Conservation (phyloP, 345 rosid genomes). For the Theobroma cacao region DNA sequence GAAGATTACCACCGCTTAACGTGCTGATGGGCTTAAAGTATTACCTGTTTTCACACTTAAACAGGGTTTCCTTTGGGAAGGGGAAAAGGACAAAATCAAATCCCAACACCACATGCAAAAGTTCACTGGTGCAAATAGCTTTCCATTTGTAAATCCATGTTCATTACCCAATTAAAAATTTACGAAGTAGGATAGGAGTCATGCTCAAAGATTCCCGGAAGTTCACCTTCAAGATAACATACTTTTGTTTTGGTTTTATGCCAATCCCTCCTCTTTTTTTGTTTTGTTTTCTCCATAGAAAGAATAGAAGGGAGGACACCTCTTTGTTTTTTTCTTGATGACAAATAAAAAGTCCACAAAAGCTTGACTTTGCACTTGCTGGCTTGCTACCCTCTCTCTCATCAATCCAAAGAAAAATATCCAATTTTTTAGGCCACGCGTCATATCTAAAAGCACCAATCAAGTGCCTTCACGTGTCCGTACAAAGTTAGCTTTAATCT, state of each 20-base stretch:
- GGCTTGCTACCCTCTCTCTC: neutral
- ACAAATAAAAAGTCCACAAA: neutral
- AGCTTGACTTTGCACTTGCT: neutral
- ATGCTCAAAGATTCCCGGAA: conserved; percentile 7
- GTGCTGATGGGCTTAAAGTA: neutral
- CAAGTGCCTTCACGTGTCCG: neutral
- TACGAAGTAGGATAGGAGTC: neutral
- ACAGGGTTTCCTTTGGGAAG: neutral
- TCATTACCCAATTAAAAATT: neutral
- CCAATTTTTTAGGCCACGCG: neutral
- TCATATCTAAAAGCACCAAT: neutral
- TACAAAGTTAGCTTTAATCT: neutral
- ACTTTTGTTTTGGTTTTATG: neutral
- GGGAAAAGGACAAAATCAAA: neutral
- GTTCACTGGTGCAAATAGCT: neutral
- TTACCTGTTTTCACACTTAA: neutral
- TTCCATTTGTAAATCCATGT: neutral
- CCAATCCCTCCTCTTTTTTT: neutral
- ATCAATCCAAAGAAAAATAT: neutral
- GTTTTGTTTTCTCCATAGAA: neutral
- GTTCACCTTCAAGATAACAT: neutral
- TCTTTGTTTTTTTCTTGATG: too few species aligned
- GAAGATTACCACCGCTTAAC: neutral
- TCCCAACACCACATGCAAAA: conserved; percentile 1
- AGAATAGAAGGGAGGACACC: neutral